These are phyloP conservation scores for Trametes meyenii DNA, from an alignment of 768 basidiomycete genomes.

Conservation along the genomic window DNA sequence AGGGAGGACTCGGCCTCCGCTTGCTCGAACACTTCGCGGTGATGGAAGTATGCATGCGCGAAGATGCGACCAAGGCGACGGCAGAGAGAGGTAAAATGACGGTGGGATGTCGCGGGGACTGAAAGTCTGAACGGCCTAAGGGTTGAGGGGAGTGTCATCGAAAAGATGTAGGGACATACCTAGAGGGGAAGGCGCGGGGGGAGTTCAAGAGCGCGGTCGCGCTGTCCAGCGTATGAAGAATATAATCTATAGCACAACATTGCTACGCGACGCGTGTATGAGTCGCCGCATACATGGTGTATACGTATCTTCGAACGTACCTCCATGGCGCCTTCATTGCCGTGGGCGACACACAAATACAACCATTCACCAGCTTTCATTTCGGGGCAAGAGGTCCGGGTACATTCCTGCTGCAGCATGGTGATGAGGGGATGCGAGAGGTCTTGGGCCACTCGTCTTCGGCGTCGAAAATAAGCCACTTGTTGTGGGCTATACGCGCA, in stretches of 20 bases:
- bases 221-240: constrained; percentile 89
- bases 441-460: constrained; percentile 85
- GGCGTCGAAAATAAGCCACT: background rate
- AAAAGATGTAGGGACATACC: constrained; percentile 49
- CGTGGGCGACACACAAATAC: constrained; percentile 94
- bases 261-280: constrained; percentile 48
- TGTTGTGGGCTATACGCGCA: background rate
- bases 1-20: constrained; percentile 89
- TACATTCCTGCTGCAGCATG: constrained; percentile 85
- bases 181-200: constrained; percentile 87
- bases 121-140: constrained; percentile 58
- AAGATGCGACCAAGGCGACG: constrained; percentile 93
- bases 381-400: constrained; percentile 83
- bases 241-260: constrained; percentile 98
- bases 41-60: constrained; percentile 95
- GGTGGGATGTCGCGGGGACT: constrained; percentile 77
- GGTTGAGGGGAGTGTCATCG: background rate
- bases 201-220: constrained; percentile 92
- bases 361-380: constrained; percentile 99
- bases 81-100: constrained; percentile 90
- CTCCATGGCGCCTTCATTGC: constrained; percentile 86
- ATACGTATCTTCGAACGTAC: constrained; percentile 38
- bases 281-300: background rate
- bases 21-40: constrained; percentile 88
- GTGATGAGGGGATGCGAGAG: constrained; percentile 85